Percentiles rank a stretch among this genome's conserved stretches.
Conservation (phyloP, 805 yeast species). For the Candida xiaguanensis region DNA sequence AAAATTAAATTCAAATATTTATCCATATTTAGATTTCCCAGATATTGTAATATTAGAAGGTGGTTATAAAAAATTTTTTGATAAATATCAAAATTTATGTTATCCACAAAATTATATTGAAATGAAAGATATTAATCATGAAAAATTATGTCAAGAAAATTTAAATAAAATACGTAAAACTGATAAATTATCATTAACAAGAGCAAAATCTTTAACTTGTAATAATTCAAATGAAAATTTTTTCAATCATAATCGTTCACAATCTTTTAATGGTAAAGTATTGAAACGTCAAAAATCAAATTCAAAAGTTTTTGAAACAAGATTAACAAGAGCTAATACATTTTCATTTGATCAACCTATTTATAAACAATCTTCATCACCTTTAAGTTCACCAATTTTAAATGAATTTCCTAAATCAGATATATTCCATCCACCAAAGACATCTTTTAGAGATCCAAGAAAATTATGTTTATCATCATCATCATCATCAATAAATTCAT, state of each 20-base stretch:
- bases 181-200: slow-evolving; percentile 30
- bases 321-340: slow-evolving; percentile 24
- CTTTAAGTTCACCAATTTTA: slow-evolving; percentile 4
- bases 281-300: slow-evolving; percentile 29
- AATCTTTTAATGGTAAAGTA: slow-evolving; percentile 28
- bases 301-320: slow-evolving; percentile 10
- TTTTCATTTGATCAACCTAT: slow-evolving; percentile 21
- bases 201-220: slow-evolving; percentile 34
- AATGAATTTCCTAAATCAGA: not conserved
- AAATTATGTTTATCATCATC: slow-evolving; percentile 21
- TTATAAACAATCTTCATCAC: slow-evolving; percentile 12
- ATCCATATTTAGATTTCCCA: slow-evolving; percentile 83
- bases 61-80: slow-evolving; percentile 81
- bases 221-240: not conserved
- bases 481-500: slow-evolving; percentile 14
- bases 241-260: slow-evolving; percentile 21
- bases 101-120: slow-evolving; percentile 77
- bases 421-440: slow-evolving; percentile 27
- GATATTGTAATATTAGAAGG: slow-evolving; percentile 87
- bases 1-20: slow-evolving; percentile 61
- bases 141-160: slow-evolving; percentile 42
- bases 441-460: slow-evolving; percentile 18
- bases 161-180: slow-evolving; percentile 42
- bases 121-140: slow-evolving; percentile 56
- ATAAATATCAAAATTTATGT: slow-evolving; percentile 55